These are phyloP conservation scores for Monsonia emarginata DNA, from an alignment of 441 rosid species.

Conservation along the genomic window DNA sequence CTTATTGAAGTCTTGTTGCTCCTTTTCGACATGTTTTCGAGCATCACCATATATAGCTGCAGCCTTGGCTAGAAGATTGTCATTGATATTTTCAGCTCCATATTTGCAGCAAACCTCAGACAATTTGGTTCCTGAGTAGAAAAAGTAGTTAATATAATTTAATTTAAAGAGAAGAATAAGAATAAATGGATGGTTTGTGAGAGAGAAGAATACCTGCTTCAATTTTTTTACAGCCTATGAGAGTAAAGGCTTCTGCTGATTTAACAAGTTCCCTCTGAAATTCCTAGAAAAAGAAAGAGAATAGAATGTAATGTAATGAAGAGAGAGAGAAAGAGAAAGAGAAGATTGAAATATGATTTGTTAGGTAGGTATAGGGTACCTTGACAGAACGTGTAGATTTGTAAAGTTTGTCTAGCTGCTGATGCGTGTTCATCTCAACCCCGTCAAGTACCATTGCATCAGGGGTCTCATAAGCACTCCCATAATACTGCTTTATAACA, in stretches of 20 bases:
- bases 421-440: slow-evolving; percentile 87
- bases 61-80: slow-evolving; percentile 69
- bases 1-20: slow-evolving; percentile 57
- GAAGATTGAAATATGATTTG: not conserved
- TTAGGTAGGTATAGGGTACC: slow-evolving; percentile 25
- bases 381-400: slow-evolving; percentile 65
- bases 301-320: slow-evolving; percentile 2
- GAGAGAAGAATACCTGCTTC: too few species aligned
- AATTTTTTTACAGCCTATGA: slow-evolving; percentile 64
- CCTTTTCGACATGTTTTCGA: slow-evolving; percentile 72
- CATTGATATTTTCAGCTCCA: slow-evolving; percentile 75
- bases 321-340: slow-evolving; percentile 1
- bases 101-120: slow-evolving; percentile 73
- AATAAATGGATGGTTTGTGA: too few species aligned
- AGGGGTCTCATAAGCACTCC: slow-evolving; percentile 81
- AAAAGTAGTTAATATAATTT: slow-evolving; percentile 2
- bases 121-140: slow-evolving; percentile 60
- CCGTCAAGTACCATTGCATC: slow-evolving; percentile 76
- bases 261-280: slow-evolving; percentile 68
- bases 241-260: slow-evolving; percentile 60
- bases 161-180: too few species aligned
- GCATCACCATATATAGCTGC: slow-evolving; percentile 89
- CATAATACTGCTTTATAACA: slow-evolving; percentile 78
- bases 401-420: slow-evolving; percentile 75
- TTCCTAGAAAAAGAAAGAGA: slow-evolving; percentile 34